Conservation (phyloP, 2,329 filamentous ascomycete species). For the Cladobotryum mycophilum region DNA sequence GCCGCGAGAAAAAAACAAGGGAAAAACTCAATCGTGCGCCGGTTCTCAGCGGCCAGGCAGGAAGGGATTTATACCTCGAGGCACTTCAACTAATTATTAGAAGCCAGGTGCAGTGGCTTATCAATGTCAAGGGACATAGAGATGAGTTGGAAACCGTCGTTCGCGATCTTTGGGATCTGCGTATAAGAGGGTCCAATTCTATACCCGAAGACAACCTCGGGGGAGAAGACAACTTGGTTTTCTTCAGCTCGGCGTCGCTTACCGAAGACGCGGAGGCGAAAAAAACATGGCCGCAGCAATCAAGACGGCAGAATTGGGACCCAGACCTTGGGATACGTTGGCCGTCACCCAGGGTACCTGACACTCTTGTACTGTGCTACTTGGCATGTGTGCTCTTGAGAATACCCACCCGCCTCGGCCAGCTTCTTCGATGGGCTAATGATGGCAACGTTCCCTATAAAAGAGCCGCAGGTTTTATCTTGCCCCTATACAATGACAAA, state of each 20-base stretch:
- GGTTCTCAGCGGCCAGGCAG: slow-evolving; percentile 61
- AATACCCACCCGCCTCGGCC: slow-evolving; percentile 68
- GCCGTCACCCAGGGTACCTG: slow-evolving; percentile 61
- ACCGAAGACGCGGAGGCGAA: slow-evolving; percentile 14
- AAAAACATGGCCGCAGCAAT: slow-evolving; percentile 22
- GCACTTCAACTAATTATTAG: slow-evolving; percentile 78
- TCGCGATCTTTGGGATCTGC: slow-evolving; percentile 78
- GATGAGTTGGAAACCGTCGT: slow-evolving; percentile 72
- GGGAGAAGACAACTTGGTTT: slow-evolving; percentile 23
- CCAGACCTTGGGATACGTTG: slow-evolving; percentile 41
- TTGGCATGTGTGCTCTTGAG: slow-evolving; percentile 68
- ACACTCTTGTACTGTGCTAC: slow-evolving; percentile 75
- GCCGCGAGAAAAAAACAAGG: slow-evolving; percentile 52
- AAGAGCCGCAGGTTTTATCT: slow-evolving; percentile 48
- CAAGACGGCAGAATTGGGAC: slow-evolving; percentile 38
- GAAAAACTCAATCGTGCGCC: slow-evolving; percentile 41
- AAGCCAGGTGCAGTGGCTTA: slow-evolving; percentile 70
- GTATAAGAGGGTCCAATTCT: slow-evolving; percentile 43
- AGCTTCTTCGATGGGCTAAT: slow-evolving; percentile 63
- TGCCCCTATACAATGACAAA: neutral
- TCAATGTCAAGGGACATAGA: slow-evolving; percentile 60
- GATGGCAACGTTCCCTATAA: slow-evolving; percentile 66
- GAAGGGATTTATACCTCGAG: slow-evolving; percentile 73
- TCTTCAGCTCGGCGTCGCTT: slow-evolving; percentile 35
- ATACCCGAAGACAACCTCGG: slow-evolving; percentile 18